Conservation (phyloP, 192 early-diverging fungal species). For the Coemansia sp. region DNA sequence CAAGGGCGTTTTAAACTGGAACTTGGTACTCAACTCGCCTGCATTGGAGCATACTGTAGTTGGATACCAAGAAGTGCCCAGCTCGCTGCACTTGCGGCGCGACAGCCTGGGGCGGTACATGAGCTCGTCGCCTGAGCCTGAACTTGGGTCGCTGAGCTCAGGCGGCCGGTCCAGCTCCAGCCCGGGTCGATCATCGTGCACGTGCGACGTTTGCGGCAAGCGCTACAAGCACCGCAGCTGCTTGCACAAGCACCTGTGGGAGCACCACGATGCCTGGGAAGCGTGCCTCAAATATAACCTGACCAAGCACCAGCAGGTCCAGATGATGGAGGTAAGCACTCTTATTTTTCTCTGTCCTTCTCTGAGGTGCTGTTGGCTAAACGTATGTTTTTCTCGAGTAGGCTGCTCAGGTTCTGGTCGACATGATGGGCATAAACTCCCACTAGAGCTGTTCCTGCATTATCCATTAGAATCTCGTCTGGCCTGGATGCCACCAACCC, state of each 20-base stretch:
- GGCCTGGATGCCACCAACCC: constrained; percentile 1
- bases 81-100: constrained; percentile 22
- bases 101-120: constrained; percentile 39
- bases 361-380: neutral
- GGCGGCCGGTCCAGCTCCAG: constrained; percentile 43
- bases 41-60: constrained; percentile 17
- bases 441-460: constrained; percentile 10
- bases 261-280: constrained; percentile 66
- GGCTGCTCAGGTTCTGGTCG: constrained; percentile 57
- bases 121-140: constrained; percentile 45
- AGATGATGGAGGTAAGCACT: constrained; percentile 64
- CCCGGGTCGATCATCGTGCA: constrained; percentile 50
- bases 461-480: constrained; percentile 9
- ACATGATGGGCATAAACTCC: constrained; percentile 50
- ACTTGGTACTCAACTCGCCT: neutral
- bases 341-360: neutral
- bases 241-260: constrained; percentile 62
- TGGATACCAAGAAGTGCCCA: constrained; percentile 15
- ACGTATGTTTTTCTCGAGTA: constrained; percentile 9
- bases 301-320: constrained; percentile 66
- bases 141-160: constrained; percentile 36
- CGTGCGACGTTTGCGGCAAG: constrained; percentile 60
- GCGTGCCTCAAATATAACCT: constrained; percentile 62
- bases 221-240: constrained; percentile 65
- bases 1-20: neutral